These are phyloP conservation scores for Penicillium subrubescens DNA, from an alignment of 495 filamentous ascomycete species.

Conservation along the genomic window DNA sequence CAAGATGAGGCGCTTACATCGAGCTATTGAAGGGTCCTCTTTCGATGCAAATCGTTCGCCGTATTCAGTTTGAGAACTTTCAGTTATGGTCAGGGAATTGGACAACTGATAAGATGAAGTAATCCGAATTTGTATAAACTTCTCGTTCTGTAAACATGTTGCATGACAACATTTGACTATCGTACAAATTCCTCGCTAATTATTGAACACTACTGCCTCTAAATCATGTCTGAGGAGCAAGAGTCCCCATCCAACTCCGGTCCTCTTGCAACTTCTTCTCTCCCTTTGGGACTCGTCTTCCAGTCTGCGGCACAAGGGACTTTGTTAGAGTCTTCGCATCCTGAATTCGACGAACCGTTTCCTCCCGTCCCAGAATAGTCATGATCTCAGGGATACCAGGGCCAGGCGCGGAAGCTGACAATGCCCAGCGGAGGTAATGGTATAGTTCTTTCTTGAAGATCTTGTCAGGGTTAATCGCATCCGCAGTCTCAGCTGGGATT, in stretches of 20 bases:
- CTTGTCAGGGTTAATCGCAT: slow-evolving; percentile 28
- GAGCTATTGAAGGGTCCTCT: not conserved
- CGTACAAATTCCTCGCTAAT: not conserved
- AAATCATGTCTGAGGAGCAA: slow-evolving; percentile 25
- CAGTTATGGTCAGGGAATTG: too few species aligned
- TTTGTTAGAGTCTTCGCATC: slow-evolving; percentile 44
- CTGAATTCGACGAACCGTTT: slow-evolving; percentile 57
- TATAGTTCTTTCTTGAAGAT: slow-evolving; percentile 50
- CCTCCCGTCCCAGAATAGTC: slow-evolving; percentile 62
- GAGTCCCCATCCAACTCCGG: slow-evolving; percentile 44
- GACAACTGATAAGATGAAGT: too few species aligned
- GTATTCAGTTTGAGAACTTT: too few species aligned
- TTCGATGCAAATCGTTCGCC: not conserved
- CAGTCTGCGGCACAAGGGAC: slow-evolving; percentile 20
- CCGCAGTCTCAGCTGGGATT: slow-evolving; percentile 8
- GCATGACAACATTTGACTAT: not conserved
- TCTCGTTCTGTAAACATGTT: not conserved
- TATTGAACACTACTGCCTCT: not conserved
- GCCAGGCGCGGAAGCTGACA: slow-evolving; percentile 60
- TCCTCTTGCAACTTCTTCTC: slow-evolving; percentile 27
- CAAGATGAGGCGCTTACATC: not conserved
- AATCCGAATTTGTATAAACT: too few species aligned
- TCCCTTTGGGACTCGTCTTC: slow-evolving; percentile 23
- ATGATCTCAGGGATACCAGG: slow-evolving; percentile 61
- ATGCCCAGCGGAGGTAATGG: slow-evolving; percentile 67